These are phyloP conservation scores for Eimeria acervulina DNA, from an alignment of 169 alveolate species.

Conservation along the genomic window DNA sequence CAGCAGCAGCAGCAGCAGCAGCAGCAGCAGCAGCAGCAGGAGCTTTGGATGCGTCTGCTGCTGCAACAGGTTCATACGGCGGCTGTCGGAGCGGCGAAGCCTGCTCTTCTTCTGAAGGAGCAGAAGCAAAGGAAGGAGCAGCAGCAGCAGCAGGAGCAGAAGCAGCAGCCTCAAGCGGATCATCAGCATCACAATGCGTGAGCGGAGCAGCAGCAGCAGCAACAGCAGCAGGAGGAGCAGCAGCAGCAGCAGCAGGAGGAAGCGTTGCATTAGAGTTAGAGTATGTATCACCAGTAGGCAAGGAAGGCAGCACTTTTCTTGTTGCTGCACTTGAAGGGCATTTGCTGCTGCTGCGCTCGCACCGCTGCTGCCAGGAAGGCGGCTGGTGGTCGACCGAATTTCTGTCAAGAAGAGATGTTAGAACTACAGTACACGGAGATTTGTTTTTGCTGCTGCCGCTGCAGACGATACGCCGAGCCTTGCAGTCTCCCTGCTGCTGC, in stretches of 20 bases:
- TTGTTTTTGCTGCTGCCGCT: slow-evolving; percentile 53
- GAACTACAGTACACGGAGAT: slow-evolving; percentile 84
- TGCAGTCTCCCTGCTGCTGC: slow-evolving; percentile 56
- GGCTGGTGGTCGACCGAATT: slow-evolving; percentile 94
- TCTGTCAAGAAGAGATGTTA: slow-evolving; percentile 92
- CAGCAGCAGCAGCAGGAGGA: not conserved
- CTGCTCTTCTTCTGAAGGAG: not conserved
- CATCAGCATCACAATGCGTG: too few species aligned
- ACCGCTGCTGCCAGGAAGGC: slow-evolving; percentile 92
- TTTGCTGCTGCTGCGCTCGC: slow-evolving; percentile 89
- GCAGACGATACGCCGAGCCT: not conserved
- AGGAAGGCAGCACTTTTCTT: slow-evolving; percentile 25
- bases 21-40: slow-evolving; percentile 28
- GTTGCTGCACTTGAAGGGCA: slow-evolving; percentile 90
- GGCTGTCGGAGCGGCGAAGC: not conserved
- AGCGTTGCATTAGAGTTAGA: not conserved
- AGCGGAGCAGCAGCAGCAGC: too few species aligned
- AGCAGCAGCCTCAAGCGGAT: not conserved
- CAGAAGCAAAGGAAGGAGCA: not conserved
- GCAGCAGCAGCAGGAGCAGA: slow-evolving; percentile 36
- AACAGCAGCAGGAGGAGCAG: not conserved
- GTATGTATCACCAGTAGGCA: not conserved
- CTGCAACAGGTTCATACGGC: not conserved
- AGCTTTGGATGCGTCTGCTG: not conserved
- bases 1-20: not conserved